Evolutionary conservation across 225 moss, liverwort and hornwort genomes (phyloP).

Genomic region (Pleurozium schreberi): DNA sequence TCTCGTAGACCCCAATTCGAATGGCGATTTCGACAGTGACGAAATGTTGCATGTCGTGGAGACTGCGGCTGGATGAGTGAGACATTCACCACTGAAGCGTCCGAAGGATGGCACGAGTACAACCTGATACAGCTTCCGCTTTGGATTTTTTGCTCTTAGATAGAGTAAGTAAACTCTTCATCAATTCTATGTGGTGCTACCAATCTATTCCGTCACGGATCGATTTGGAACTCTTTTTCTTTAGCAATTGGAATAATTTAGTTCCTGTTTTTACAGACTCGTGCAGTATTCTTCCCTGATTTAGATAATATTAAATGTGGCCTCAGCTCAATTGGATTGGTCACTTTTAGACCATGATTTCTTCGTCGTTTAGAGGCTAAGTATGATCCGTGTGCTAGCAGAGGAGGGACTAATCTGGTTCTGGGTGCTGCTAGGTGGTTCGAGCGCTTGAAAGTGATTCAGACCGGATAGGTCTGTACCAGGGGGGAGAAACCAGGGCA

Average conservation of each 20-base stretch:
- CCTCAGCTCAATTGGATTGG: background rate
- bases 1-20: background rate
- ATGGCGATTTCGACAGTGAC: background rate
- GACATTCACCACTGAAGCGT: background rate
- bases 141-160: background rate
- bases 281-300: no score
- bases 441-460: constrained; percentile 65
- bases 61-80: background rate
- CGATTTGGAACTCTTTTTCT: no score
- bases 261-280: background rate
- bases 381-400: background rate
- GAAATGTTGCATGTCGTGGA: background rate
- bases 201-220: no score
- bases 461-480: constrained; percentile 55
- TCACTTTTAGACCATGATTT: no score
- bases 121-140: background rate
- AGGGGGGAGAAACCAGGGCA: constrained; percentile 73
- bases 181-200: background rate
- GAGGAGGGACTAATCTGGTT: background rate
- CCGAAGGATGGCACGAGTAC: background rate
- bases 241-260: no score
- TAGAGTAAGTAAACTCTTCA: background rate
- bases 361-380: background rate
- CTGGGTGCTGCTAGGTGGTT: constrained; percentile 27
- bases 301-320: background rate